Evolutionary conservation across 73 alveolate species (phyloP).

Genomic region (Tetrahymena malaccensis): DNA sequence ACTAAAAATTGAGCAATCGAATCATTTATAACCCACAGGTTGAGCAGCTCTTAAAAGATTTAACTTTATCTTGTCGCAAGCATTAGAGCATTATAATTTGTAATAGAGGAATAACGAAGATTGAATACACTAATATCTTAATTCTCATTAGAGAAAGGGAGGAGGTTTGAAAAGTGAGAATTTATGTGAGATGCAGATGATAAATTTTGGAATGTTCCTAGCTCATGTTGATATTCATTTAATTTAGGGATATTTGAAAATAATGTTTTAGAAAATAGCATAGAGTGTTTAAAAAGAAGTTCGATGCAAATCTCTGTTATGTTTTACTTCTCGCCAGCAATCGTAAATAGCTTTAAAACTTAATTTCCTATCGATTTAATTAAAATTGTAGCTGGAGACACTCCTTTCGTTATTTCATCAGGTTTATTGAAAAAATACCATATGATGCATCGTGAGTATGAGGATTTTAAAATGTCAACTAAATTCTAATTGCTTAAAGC

Average conservation of each 20-base stretch:
- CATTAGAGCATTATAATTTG: background rate
- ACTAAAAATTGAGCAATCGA: background rate
- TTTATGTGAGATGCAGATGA: background rate
- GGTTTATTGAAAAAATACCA: background rate
- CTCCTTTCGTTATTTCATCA: background rate
- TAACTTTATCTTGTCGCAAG: background rate
- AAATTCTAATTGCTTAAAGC: background rate
- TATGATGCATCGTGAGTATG: background rate
- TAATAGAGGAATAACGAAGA: background rate
- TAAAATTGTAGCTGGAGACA: background rate
- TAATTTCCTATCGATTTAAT: background rate
- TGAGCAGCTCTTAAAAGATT: background rate
- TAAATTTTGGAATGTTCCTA: background rate
- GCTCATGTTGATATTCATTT: background rate
- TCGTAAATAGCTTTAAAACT: background rate
- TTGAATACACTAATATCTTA: background rate
- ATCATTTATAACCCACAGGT: background rate
- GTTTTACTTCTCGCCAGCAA: background rate
- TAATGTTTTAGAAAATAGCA: background rate
- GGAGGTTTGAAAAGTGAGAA: background rate
- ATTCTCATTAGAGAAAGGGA: background rate
- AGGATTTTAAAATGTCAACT: background rate
- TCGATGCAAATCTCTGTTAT: background rate
- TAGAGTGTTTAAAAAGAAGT: background rate
- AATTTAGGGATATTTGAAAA: background rate